phyloP scores from a whole-genome alignment of 306 rosid species.

The Nissolia schottii region DNA sequence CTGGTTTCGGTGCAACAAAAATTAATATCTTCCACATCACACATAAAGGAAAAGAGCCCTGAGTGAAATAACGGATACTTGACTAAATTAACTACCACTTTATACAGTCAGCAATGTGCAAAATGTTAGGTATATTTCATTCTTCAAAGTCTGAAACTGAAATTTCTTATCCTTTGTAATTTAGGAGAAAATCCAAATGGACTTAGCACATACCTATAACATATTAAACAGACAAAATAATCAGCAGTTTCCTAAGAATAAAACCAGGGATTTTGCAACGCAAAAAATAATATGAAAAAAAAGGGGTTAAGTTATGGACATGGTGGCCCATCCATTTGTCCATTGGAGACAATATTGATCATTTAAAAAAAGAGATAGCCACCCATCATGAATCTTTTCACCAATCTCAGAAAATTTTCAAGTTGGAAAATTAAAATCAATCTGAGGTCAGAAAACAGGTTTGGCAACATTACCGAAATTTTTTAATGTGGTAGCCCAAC shows the following conservation, averaged over 20 bases:
- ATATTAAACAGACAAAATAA: not conserved
- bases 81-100: not conserved
- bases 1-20: not conserved
- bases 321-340: conserved; percentile 16
- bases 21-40: not conserved
- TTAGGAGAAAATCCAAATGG: conserved; percentile 3
- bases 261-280: not conserved
- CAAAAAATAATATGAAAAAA: too few relatives aligned
- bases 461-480: conserved; percentile 33
- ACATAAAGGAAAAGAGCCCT: not conserved
- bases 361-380: conserved; percentile 13
- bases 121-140: not conserved
- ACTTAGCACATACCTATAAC: conserved; percentile 1
- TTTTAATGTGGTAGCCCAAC: conserved; percentile 35
- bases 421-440: not conserved
- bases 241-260: not conserved
- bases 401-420: conserved; percentile 15
- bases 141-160: not conserved
- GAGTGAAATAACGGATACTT: not conserved
- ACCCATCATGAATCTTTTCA: conserved; percentile 17
- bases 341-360: conserved; percentile 22
- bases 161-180: too few relatives aligned
- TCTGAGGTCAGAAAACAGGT: conserved; percentile 25
- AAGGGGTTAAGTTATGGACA: not conserved
- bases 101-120: not conserved